Evolutionary conservation across 495 filamentous ascomycete genomes (phyloP).

Genomic region (Lasiosphaeriaceae sp.): DNA sequence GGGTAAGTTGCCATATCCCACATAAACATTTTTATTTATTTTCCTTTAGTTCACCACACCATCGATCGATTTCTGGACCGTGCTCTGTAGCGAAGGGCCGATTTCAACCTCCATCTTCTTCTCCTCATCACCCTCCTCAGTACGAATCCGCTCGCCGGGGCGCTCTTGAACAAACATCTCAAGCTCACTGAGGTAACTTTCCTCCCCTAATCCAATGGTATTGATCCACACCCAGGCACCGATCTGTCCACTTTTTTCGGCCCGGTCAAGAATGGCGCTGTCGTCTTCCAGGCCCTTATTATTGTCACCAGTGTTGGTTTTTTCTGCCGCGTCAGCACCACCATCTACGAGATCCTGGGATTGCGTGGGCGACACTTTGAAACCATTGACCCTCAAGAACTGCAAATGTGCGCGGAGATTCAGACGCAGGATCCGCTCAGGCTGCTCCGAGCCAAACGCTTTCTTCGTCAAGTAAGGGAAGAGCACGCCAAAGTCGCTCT

Average conservation of each 20-base stretch:
- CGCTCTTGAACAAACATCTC: conserved; percentile 7
- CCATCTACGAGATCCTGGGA: conserved; percentile 45
- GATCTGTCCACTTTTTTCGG: conserved; percentile 7
- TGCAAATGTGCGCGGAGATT: conserved; percentile 63
- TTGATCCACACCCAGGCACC: conserved; percentile 39
- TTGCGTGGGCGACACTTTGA: conserved; percentile 50
- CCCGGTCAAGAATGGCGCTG: conserved; percentile 26
- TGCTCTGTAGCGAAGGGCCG: conserved; percentile 25
- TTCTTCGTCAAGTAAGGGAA: conserved; percentile 63
- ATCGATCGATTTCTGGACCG: too few relatives aligned
- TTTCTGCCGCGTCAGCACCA: background rate
- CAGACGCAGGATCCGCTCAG: conserved; percentile 57
- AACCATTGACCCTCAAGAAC: conserved; percentile 48
- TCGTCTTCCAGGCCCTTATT: background rate
- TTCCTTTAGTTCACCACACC: too few relatives aligned
- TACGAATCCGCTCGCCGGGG: conserved; percentile 13
- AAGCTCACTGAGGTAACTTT: conserved; percentile 18
- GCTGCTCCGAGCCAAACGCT: conserved; percentile 56
- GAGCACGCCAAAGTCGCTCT: conserved; percentile 74
- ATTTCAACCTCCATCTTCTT: conserved; percentile 38
- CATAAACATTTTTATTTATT: too few relatives aligned
- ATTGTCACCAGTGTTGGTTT: background rate
- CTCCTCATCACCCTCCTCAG: conserved; percentile 30
- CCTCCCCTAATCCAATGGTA: conserved; percentile 38
- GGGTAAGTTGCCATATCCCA: too few relatives aligned